Conservation (phyloP, 2,329 filamentous ascomycete species). For the Tothia fuscella region DNA sequence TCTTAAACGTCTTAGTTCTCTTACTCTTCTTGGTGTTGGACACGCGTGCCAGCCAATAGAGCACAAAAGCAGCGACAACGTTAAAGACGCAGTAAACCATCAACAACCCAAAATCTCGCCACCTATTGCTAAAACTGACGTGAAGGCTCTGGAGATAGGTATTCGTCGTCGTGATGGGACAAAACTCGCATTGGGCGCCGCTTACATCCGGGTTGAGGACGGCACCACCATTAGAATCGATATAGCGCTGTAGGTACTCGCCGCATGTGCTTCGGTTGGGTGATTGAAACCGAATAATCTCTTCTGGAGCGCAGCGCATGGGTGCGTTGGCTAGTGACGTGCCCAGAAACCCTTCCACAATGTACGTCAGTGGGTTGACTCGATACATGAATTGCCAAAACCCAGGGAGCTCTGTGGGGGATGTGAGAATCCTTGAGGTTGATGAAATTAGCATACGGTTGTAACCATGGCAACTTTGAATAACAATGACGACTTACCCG, state of each 20-base stretch:
- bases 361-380: conserved; percentile 65
- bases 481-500: no score
- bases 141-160: background rate
- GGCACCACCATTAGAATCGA: background rate
- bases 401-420: conserved; percentile 45
- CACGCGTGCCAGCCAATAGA: conserved; percentile 39
- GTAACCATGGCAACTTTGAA: no score
- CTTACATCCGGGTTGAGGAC: background rate
- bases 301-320: conserved; percentile 26
- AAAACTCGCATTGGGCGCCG: background rate
- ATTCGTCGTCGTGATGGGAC: background rate
- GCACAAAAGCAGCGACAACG: conserved; percentile 27
- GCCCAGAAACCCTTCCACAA: conserved; percentile 58
- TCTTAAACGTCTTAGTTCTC: background rate
- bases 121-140: background rate
- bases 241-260: background rate
- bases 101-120: conserved; percentile 31
- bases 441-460: background rate
- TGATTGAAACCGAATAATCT: background rate
- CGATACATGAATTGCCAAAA: conserved; percentile 77
- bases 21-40: conserved; percentile 28
- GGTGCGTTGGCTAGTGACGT: conserved; percentile 52
- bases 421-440: conserved; percentile 53
- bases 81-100: conserved; percentile 38
- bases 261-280: background rate